phyloP scores from a whole-genome alignment of 1,284 basidiomycete species.

The Trichosporon asahii region DNA sequence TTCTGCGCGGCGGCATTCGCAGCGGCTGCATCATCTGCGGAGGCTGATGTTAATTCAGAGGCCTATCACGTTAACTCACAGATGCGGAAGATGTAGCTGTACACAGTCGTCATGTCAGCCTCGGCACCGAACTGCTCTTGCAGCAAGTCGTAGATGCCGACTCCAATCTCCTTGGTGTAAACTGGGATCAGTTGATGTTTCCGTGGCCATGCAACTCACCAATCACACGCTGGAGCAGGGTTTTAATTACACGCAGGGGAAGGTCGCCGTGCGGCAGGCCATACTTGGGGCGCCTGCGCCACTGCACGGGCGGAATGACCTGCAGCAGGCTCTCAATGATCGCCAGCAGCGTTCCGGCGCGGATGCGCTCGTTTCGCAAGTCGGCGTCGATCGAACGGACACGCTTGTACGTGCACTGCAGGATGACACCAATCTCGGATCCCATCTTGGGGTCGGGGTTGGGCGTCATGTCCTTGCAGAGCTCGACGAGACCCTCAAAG shows the following conservation, averaged over 20 bases:
- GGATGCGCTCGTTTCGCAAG: constrained; percentile 71
- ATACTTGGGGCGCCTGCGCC: constrained; percentile 83
- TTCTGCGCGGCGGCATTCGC: constrained; percentile 20
- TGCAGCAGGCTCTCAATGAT: constrained; percentile 93
- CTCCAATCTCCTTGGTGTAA: constrained; percentile 39
- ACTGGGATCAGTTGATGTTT: constrained; percentile 33
- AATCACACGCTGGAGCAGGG: constrained; percentile 91
- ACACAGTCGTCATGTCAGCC: constrained; percentile 53
- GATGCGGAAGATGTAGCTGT: constrained; percentile 58
- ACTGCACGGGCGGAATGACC: constrained; percentile 90
- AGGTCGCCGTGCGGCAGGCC: constrained; percentile 93
- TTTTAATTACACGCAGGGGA: constrained; percentile 95
- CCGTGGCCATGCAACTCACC: constrained; percentile 59
- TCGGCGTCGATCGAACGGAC: constrained; percentile 91
- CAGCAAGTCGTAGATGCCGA: constrained; percentile 45
- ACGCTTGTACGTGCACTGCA: constrained; percentile 99
- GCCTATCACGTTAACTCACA: constrained; percentile 70
- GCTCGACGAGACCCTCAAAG: constrained; percentile 75
- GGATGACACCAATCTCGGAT: constrained; percentile 89
- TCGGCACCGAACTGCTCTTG: constrained; percentile 51
- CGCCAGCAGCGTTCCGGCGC: constrained; percentile 84
- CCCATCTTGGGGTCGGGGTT: constrained; percentile 68
- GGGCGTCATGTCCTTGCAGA: constrained; percentile 73
- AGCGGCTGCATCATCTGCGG: constrained; percentile 71
- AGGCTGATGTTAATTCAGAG: constrained; percentile 56